Conservation (phyloP, 2,329 filamentous ascomycete species). For the Paraconiothyrium sp. region DNA sequence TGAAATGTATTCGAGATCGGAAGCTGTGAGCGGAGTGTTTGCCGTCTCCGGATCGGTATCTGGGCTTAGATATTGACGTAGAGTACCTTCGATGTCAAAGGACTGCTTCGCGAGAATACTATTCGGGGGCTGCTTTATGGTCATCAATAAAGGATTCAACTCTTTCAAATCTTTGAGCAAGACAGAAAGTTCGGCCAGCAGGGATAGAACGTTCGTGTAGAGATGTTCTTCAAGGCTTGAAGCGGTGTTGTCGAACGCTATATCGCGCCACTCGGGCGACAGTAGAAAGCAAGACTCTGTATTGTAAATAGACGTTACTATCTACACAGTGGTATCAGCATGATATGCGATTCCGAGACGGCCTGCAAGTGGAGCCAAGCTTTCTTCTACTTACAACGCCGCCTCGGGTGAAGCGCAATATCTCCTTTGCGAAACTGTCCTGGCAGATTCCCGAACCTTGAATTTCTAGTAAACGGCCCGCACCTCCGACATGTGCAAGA, state of each 20-base stretch:
- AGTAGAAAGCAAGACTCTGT: slow-evolving; percentile 43
- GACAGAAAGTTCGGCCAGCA: slow-evolving; percentile 38
- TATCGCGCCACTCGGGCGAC: slow-evolving; percentile 39
- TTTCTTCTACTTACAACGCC: slow-evolving; percentile 38
- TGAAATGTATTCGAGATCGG: slow-evolving; percentile 14
- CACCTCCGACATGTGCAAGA: slow-evolving; percentile 45
- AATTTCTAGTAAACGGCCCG: slow-evolving; percentile 44
- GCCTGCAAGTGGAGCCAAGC: not conserved
- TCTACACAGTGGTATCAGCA: slow-evolving; percentile 29
- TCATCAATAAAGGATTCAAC: slow-evolving; percentile 17
- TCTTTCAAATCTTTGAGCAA: slow-evolving; percentile 41
- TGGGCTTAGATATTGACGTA: slow-evolving; percentile 10
- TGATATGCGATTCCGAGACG: not conserved
- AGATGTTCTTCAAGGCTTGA: slow-evolving; percentile 38
- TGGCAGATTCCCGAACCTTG: slow-evolving; percentile 39
- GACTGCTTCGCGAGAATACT: not conserved
- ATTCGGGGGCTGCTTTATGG: not conserved
- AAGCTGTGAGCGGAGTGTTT: not conserved
- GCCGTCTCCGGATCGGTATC: not conserved
- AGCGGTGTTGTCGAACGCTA: slow-evolving; percentile 45
- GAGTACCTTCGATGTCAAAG: slow-evolving; percentile 16
- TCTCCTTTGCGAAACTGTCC: slow-evolving; percentile 43
- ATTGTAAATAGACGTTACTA: slow-evolving; percentile 44
- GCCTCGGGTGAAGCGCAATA: slow-evolving; percentile 42
- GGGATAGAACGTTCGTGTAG: slow-evolving; percentile 39